These are phyloP conservation scores for Piloderma croceum DNA, from an alignment of 768 basidiomycete species.

Conservation along the genomic window DNA sequence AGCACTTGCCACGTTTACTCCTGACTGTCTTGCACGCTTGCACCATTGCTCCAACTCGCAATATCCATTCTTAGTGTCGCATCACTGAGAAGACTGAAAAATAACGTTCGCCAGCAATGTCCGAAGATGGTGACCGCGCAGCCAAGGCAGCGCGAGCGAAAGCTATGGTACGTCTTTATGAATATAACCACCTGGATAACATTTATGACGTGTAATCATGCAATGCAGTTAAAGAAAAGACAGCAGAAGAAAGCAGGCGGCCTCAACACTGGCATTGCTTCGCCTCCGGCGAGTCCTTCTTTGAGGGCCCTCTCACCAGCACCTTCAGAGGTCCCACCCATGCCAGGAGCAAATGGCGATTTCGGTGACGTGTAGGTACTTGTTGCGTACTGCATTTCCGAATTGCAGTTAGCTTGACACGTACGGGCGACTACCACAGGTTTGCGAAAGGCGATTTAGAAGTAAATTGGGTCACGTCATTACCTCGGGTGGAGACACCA, in stretches of 20 bases:
- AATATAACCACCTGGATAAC: too few relatives aligned
- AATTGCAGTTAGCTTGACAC: too few relatives aligned
- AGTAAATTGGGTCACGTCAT: conserved; percentile 55
- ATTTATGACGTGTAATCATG: too few relatives aligned
- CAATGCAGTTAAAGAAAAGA: conserved; percentile 68
- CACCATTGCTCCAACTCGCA: too few relatives aligned
- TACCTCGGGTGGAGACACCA: conserved; percentile 41
- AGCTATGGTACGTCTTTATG: conserved; percentile 55
- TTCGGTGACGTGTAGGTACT: conserved; percentile 62
- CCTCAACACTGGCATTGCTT: conserved; percentile 28
- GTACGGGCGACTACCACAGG: too few relatives aligned
- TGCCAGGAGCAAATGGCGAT: conserved; percentile 45
- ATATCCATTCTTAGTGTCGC: too few relatives aligned
- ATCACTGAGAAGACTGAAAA: too few relatives aligned
- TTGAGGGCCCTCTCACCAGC: conserved; percentile 51
- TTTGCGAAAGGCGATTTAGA: conserved; percentile 42
- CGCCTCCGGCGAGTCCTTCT: conserved; percentile 42
- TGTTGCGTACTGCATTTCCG: conserved; percentile 14
- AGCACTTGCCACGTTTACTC: too few relatives aligned
- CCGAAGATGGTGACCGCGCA: conserved; percentile 72
- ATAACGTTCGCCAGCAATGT: too few relatives aligned
- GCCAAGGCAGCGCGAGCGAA: conserved; percentile 80
- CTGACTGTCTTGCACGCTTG: too few relatives aligned
- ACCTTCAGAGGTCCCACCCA: conserved; percentile 31
- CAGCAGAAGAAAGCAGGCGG: conserved; percentile 64